A percentile compares a stretch with the other conserved stretches of the same genome.
phyloP scores from a whole-genome alignment of 2,329 filamentous ascomycete species.

The Fusarium nurragi region DNA sequence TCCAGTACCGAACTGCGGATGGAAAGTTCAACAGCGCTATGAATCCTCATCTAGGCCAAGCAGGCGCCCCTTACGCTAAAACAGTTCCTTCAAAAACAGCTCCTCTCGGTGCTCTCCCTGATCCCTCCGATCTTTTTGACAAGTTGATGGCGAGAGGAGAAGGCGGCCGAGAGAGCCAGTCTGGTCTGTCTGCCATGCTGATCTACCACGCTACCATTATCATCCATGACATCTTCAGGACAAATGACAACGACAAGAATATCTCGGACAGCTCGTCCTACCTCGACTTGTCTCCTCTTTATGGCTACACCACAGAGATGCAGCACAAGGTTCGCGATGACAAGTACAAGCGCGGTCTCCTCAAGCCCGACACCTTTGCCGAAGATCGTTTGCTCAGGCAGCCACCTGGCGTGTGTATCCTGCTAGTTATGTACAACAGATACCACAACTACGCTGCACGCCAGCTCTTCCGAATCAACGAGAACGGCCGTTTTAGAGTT shows the following conservation, averaged over 20 bases:
- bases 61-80: conserved; percentile 45
- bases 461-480: conserved; percentile 66
- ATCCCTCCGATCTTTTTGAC: conserved; percentile 47
- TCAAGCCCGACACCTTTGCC: conserved; percentile 69
- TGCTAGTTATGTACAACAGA: conserved; percentile 76
- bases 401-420: conserved; percentile 72
- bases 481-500: conserved; percentile 51
- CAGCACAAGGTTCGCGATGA: conserved; percentile 48
- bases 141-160: conserved; percentile 43
- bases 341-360: conserved; percentile 49
- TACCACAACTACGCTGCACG: conserved; percentile 85
- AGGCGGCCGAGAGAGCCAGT: conserved; percentile 47
- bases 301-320: conserved; percentile 50
- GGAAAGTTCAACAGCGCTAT: conserved; percentile 45
- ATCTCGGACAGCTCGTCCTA: conserved; percentile 55
- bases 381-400: conserved; percentile 71
- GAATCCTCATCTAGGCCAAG: conserved; percentile 45
- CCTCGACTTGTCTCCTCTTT: conserved; percentile 57
- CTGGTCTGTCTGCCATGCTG: conserved; percentile 57
- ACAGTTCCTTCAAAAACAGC: conserved; percentile 42
- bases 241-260: conserved; percentile 45
- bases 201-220: conserved; percentile 62
- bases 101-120: conserved; percentile 42
- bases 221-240: conserved; percentile 61
- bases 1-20: conserved; percentile 42